These are phyloP conservation scores for Colletotrichum musicola DNA, from an alignment of 2,329 filamentous ascomycete species.

Conservation along the genomic window DNA sequence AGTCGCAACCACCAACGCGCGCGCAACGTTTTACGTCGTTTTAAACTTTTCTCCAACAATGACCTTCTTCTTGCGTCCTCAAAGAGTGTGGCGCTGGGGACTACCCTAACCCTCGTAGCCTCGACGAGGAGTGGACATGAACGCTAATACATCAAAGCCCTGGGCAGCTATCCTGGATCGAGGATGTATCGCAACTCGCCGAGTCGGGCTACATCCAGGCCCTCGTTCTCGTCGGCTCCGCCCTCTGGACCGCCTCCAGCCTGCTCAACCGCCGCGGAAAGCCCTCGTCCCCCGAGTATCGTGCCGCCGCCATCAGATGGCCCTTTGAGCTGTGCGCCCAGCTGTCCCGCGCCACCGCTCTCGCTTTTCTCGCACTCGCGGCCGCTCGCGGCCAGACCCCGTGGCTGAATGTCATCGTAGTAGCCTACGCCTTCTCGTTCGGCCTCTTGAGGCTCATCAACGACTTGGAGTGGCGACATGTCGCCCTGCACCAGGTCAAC, in stretches of 20 bases:
- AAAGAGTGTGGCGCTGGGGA: neutral
- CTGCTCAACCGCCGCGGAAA: slow-evolving; percentile 49
- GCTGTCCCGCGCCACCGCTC: slow-evolving; percentile 51
- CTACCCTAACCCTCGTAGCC: neutral
- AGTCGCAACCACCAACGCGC: neutral
- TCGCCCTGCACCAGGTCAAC: slow-evolving; percentile 63
- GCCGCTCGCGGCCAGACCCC: slow-evolving; percentile 50
- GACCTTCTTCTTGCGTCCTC: neutral
- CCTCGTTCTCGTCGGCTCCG: slow-evolving; percentile 52
- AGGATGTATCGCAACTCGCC: slow-evolving; percentile 52
- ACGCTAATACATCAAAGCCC: slow-evolving; percentile 26
- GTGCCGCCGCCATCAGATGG: slow-evolving; percentile 55
- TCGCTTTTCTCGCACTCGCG: slow-evolving; percentile 55
- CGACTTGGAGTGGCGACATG: slow-evolving; percentile 59
- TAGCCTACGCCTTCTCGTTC: slow-evolving; percentile 57
- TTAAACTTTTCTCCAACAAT: slow-evolving; percentile 7
- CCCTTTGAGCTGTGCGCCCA: slow-evolving; percentile 59
- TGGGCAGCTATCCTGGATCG: slow-evolving; percentile 51
- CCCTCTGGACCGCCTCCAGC: slow-evolving; percentile 50
- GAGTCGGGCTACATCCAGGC: slow-evolving; percentile 57
- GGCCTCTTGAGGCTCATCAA: slow-evolving; percentile 58
- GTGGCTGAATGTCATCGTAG: slow-evolving; percentile 51
- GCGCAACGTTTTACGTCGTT: neutral
- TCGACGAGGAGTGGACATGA: neutral
- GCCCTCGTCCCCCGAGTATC: slow-evolving; percentile 45